Base-by-base conservation (phyloP, 2,329 filamentous ascomycete genomes). In the Teratosphaeria epicoccoides region DNA sequence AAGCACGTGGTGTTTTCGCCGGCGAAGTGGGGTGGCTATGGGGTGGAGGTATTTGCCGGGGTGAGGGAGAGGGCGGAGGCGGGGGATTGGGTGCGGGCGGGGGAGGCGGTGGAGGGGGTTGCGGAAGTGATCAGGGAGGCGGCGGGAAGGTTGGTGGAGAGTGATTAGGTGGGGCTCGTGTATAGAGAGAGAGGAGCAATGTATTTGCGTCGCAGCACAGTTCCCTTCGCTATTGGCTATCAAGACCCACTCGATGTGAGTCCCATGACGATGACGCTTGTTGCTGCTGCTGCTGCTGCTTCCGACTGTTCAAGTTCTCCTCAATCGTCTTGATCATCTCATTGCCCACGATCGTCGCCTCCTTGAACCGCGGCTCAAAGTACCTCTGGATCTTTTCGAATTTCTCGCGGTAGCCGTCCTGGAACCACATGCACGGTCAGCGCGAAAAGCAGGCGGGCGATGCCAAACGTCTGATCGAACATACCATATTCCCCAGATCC, bases 251-350 rank as follows among this genome's bases (percentile, higher is more conserved):
- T n/a, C n/a, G n/a, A n/a, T n/a, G n/a, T n/a, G n/a, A n/a, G n/a
- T n/a, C n/a, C n/a, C n/a, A n/a, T n/a, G n/a, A n/a, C n/a, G n/a
- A n/a, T n/a, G n/a, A n/a, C n/a, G n/a, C 6, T 33, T 33, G 1
- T n/a, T n/a, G 4, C 33, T 40, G 14, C n/a, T 40, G 33, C 33
- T 17, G n/a, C 33, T 6, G 12, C 50, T 29, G 14, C 46, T 49
- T 61, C 50, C 59, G 55, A 45, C 50, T 47, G 22, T 43, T 55
- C 43, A 84, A 85, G 68, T 88, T 91, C 71, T 91, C 87, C 60
- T 96, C 71, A 62, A 98, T 93, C 44, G 88, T 93, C 75, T 85
- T 89, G 70, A 98, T 94, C 93, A 98, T 98, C 67, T 90, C 85
- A 66, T 96, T 95, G 2, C 93, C 93, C 33, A 98, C 75, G 61